Base-by-base conservation (phyloP, 179 eudicot species). In the Vitellaria paradoxa region DNA sequence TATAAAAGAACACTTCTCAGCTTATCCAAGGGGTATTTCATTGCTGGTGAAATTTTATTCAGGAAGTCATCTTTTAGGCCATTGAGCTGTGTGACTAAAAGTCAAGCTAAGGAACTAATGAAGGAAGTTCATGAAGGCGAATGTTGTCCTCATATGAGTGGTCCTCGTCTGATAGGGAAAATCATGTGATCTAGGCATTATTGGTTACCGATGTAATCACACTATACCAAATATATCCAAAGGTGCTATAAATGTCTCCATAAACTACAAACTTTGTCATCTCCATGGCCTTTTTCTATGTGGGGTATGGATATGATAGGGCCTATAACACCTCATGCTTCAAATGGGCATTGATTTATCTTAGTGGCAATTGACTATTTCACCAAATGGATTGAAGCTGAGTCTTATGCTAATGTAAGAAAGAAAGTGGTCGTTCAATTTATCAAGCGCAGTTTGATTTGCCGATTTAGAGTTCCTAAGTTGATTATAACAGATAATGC, bases 331-430 rank as follows among this genome's bases (percentile, higher is more conserved):
- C 78, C 72, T 1, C 26, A 52, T 4, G 49, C 63, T 2, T 63
- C 78, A 6, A 76, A 66, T 21, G 63, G 71, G 0, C 78, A 76
- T 53, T 23, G n/a, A 0, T 76, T 42, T 23, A 75, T 75, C 0
- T 47, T 75, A 0, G 68, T 62, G 0, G 68, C 21, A 7, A 74
- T 74, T 9, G 77, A 74, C 40, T 74, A 74, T 15, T 74, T 62
- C 12, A 74, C 56, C 0, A 74, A 30, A 74, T 42, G 67, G 68
- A 55, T 42, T 0, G 20, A 62, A 21, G 56, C 37, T 0, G 30
- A 6, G 0, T 74, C 68, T 3, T 74, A 15, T 60, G 13, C 68
- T 5, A 20, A 62, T 15, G 65, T 55, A 5, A 55, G 1, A 6
- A 14, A 56, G 2, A 26, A 30, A 56, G 7, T 40, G 30, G 77